A percentile compares a stretch with the other conserved stretches of the same genome.
phyloP scores from a whole-genome alignment of 768 basidiomycete genomes.

The Russula brevipes region DNA sequence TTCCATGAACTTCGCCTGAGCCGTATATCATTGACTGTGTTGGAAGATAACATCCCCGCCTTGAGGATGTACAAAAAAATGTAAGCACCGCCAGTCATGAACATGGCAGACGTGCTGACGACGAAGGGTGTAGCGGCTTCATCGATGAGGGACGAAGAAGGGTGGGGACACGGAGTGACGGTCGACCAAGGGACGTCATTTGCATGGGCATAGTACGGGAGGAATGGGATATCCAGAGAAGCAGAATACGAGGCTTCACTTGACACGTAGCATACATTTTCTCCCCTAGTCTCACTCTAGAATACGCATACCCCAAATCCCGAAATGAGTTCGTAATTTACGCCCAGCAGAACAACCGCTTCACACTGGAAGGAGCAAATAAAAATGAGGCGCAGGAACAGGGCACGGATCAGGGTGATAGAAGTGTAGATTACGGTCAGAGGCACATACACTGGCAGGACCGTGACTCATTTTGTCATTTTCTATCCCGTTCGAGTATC shows the following conservation, averaged over 20 bases:
- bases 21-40: constrained; percentile 39
- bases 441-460: background rate
- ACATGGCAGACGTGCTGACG: background rate
- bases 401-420: background rate
- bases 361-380: background rate
- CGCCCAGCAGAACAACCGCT: background rate
- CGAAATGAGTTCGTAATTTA: background rate
- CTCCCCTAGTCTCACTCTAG: background rate
- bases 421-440: background rate
- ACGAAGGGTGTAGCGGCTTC: constrained; percentile 13
- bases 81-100: constrained; percentile 31
- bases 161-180: background rate
- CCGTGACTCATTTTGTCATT: background rate
- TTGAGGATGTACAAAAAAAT: constrained; percentile 39
- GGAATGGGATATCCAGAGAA: constrained; percentile 18
- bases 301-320: background rate
- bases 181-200: constrained; percentile 2
- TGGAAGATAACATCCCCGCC: constrained; percentile 38
- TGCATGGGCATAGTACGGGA: constrained; percentile 21
- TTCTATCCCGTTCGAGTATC: background rate
- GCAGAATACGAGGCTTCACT: constrained; percentile 1
- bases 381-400: background rate
- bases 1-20: constrained; percentile 40
- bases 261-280: background rate
- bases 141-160: constrained; percentile 14